These are phyloP conservation scores for Ophiostoma fasciatum DNA, from an alignment of 2,329 filamentous ascomycete genomes.

Conservation along the genomic window DNA sequence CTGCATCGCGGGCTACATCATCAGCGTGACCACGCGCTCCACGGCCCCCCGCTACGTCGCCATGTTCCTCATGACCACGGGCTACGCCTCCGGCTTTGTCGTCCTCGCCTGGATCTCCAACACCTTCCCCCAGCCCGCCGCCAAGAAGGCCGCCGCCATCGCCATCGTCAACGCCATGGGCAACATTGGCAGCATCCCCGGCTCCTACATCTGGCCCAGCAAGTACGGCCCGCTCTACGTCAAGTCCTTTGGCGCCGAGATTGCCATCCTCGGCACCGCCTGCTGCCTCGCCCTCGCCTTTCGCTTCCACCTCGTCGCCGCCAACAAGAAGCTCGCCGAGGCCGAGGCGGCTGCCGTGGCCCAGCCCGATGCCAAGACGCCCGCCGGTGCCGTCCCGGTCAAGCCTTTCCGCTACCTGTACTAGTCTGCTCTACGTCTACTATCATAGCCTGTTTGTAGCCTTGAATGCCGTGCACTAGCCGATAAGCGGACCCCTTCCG, in stretches of 20 bases:
- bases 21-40: constrained; percentile 17
- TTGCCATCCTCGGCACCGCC: constrained; percentile 48
- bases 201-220: constrained; percentile 31
- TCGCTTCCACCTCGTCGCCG: constrained; percentile 27
- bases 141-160: constrained; percentile 54
- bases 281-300: constrained; percentile 25
- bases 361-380: no score
- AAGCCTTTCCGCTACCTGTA: no score
- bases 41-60: constrained; percentile 44
- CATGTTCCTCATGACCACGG: constrained; percentile 39
- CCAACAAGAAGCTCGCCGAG: constrained; percentile 56
- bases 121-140: constrained; percentile 58
- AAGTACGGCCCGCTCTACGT: constrained; percentile 27
- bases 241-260: constrained; percentile 45
- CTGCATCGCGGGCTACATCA: constrained; percentile 5
- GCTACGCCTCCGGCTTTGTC: constrained; percentile 47
- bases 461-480: no score
- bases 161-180: constrained; percentile 63
- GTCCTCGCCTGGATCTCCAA: constrained; percentile 65
- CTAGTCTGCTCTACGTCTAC: no score
- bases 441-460: no score
- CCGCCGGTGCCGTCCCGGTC: no score
- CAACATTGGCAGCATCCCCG: constrained; percentile 57
- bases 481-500: no score
- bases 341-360: constrained; percentile 28